Percentiles rank a stretch among this genome's conserved stretches.
phyloP scores from a whole-genome alignment of 2,329 filamentous ascomycete species.

The Talaromyces sp. region DNA sequence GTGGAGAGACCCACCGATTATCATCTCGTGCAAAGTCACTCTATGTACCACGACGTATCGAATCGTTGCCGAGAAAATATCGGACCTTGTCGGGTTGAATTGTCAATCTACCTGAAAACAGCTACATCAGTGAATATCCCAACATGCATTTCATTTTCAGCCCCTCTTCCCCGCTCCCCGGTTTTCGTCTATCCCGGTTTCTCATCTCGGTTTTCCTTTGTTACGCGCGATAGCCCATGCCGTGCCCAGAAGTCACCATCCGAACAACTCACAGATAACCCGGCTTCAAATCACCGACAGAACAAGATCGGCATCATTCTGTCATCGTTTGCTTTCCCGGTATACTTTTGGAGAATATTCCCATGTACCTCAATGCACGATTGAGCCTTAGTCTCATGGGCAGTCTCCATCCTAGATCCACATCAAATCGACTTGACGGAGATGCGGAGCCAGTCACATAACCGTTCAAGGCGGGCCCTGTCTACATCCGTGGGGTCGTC shows the following conservation, averaged over 20 bases:
- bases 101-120: not conserved
- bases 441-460: not conserved
- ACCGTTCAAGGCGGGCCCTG: not conserved
- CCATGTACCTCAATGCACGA: not conserved
- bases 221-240: no score
- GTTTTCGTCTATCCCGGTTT: not conserved
- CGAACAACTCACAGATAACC: no score
- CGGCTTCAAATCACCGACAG: no score
- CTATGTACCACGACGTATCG: no score
- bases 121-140: not conserved
- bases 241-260: no score
- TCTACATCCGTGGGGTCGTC: no score
- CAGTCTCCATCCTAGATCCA: not conserved
- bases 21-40: not conserved
- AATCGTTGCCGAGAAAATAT: not conserved
- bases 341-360: not conserved
- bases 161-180: slow-evolving; percentile 1
- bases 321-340: not conserved
- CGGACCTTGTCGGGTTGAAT: not conserved
- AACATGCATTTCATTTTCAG: not conserved
- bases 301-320: not conserved
- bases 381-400: not conserved
- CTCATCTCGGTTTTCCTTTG: not conserved
- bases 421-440: not conserved
- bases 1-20: no score